Percentiles rank a stretch among this genome's conserved stretches.
These are phyloP conservation scores for rapeseed (Brassica napus) DNA, from an alignment of 345 rosid species.

Conservation along the genomic window DNA sequence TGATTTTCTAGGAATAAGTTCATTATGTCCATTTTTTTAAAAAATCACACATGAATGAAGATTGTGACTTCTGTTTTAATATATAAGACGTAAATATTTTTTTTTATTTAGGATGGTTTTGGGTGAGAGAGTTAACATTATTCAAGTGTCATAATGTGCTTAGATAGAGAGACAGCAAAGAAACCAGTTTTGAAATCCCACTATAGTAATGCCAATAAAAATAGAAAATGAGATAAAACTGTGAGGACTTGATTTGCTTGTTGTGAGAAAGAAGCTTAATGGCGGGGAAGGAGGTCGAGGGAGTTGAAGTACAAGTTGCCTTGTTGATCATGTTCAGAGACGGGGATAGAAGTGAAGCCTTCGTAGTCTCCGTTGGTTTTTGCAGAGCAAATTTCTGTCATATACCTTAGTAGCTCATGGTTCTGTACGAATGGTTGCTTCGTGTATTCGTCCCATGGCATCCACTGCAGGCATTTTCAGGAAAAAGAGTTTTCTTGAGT, in stretches of 20 bases:
- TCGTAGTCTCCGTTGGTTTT: slow-evolving; percentile 34
- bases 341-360: slow-evolving; percentile 38
- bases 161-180: slow-evolving; percentile 14
- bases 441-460: slow-evolving; percentile 58
- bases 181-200: slow-evolving; percentile 1
- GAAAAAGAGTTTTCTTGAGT: background rate
- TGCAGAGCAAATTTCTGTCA: slow-evolving; percentile 42
- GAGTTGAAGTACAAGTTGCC: slow-evolving; percentile 40
- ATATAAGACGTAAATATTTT: background rate
- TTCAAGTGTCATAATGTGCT: slow-evolving; percentile 5
- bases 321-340: slow-evolving; percentile 31
- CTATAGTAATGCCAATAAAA: no score
- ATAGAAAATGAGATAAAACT: background rate
- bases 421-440: slow-evolving; percentile 41
- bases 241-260: background rate
- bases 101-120: background rate
- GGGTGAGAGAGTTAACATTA: background rate
- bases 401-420: slow-evolving; percentile 39
- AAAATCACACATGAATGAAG: no score
- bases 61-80: no score
- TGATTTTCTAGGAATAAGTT: no score
- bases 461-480: slow-evolving; percentile 59
- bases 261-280: slow-evolving; percentile 6
- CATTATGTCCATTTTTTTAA: no score
- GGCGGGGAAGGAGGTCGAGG: slow-evolving; percentile 34